Evolutionary conservation across 2,329 filamentous ascomycete genomes (phyloP).

Genomic region (Aspergillus amoenus): DNA sequence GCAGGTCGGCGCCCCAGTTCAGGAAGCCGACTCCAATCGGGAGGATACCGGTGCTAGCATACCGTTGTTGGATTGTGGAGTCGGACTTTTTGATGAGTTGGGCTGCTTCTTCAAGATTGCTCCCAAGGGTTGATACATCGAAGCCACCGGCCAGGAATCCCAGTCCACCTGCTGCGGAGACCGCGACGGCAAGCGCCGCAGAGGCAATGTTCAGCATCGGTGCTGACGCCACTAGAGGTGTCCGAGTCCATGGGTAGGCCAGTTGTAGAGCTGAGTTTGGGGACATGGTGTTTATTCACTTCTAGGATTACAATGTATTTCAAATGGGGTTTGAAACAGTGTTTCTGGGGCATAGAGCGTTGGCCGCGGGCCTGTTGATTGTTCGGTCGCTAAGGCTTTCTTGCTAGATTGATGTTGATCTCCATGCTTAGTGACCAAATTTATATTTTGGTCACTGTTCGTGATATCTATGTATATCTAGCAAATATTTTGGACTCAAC

Average conservation of each 20-base stretch:
- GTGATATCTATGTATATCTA: neutral
- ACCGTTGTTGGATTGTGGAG: constrained; percentile 6
- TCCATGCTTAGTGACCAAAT: neutral
- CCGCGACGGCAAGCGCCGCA: constrained; percentile 58
- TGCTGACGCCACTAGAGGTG: constrained; percentile 60
- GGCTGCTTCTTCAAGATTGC: constrained; percentile 29
- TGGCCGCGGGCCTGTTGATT: neutral
- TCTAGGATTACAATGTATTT: neutral
- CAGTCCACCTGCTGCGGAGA: constrained; percentile 56
- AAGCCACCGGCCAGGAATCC: constrained; percentile 62
- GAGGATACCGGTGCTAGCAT: constrained; percentile 23
- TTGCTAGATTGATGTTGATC: too few relatives aligned
- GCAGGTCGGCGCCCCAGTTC: constrained; percentile 38
- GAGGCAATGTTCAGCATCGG: constrained; percentile 68
- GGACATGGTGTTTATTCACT: constrained; percentile 3
- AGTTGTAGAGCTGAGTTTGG: constrained; percentile 29
- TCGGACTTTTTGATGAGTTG: constrained; percentile 19
- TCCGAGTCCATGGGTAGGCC: constrained; percentile 58
- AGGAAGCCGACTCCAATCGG: constrained; percentile 44
- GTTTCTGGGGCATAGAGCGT: neutral
- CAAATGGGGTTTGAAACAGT: too few relatives aligned
- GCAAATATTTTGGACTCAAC: neutral
- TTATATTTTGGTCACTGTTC: too few relatives aligned
- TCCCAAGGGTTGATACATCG: constrained; percentile 30
- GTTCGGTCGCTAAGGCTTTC: neutral